Evolutionary conservation across 148 eudicot species (phyloP), one percentile per base, ranked within the genome.

Genomic region (Vaccinium corymbosum): DNA sequence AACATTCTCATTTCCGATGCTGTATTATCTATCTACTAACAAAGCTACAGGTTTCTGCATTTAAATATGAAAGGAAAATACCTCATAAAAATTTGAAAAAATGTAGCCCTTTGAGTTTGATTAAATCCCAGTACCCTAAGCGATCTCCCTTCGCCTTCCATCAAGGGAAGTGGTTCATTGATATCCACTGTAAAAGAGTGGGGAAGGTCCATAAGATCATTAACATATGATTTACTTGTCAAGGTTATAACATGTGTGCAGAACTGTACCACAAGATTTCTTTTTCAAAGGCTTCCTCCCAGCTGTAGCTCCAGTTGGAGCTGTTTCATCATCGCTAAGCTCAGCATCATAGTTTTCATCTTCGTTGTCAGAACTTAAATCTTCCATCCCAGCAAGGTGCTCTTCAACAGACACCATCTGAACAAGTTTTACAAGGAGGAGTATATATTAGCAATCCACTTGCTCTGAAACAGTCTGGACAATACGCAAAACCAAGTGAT

Each of bases 111-210:
- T 87, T 97, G 99, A 86, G 88, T 93, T 88, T 94, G 98, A 84
- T 94, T 97, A 81, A 97, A 97, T 77, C 99, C 99, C 82, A 94
- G 85, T 14, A 97, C 96, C 84, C 98, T 90, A 35, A 95, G 89
- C 11, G 94, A 92, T 86, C 87, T 95, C 76, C 99, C 99, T 93
- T 97, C 98, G 76, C 99, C 98, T 89, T 95, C 98, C 98, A 97
- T 94, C 86, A 97, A 87, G 32, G 98, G 99, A 86, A 86, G 93
- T 48, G 90, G 83, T 75, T 89, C 98, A 64, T 88, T 64, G 74
- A 86, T 87, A 73, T 97, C 95, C 87, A 86, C 97, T 91, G 91
- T 85, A 86, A 84, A 79, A 80, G 81, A 80, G 48, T 57, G 35
- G 32, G 55, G 80, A 86, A 87, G 42, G 4, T n/a, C 49, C 20